Evolutionary conservation across 176 grass and related monocot genomes (phyloP).

Genomic region (Musa acuminata): DNA sequence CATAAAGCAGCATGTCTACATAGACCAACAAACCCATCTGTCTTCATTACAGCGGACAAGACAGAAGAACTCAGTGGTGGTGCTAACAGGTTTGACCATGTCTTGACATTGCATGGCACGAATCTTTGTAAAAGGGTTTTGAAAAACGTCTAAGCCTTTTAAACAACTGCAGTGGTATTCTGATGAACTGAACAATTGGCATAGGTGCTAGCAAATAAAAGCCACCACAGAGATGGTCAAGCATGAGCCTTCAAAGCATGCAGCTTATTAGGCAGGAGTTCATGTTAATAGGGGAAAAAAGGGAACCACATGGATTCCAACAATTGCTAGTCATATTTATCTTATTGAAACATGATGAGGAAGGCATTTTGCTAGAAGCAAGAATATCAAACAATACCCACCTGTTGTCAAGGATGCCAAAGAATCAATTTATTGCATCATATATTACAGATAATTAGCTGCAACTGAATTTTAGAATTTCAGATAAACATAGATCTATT

Average conservation of each 20-base stretch:
- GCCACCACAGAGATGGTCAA: too few relatives aligned
- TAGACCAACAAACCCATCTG: neutral
- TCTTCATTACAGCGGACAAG: neutral
- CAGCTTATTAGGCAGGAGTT: neutral
- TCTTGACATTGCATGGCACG: too few relatives aligned
- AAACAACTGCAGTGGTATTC: neutral
- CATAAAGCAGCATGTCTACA: too few relatives aligned
- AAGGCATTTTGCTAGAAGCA: neutral
- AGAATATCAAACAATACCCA: neutral
- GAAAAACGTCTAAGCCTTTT: neutral
- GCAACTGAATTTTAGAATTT: too few relatives aligned
- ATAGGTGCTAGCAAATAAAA: too few relatives aligned
- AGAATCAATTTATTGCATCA: neutral
- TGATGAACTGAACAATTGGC: too few relatives aligned
- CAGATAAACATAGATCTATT: too few relatives aligned
- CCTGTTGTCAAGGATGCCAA: neutral
- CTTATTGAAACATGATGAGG: too few relatives aligned
- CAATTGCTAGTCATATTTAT: neutral
- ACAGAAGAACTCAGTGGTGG: too few relatives aligned
- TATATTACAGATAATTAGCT: neutral
- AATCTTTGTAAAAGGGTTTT: neutral
- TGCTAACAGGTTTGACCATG: too few relatives aligned
- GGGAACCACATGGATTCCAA: neutral
- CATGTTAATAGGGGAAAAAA: neutral
- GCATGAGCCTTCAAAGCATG: neutral